Evolutionary conservation across 1,139 yeast genomes (phyloP).

Genomic region (Wickerhamiella infanticola): DNA sequence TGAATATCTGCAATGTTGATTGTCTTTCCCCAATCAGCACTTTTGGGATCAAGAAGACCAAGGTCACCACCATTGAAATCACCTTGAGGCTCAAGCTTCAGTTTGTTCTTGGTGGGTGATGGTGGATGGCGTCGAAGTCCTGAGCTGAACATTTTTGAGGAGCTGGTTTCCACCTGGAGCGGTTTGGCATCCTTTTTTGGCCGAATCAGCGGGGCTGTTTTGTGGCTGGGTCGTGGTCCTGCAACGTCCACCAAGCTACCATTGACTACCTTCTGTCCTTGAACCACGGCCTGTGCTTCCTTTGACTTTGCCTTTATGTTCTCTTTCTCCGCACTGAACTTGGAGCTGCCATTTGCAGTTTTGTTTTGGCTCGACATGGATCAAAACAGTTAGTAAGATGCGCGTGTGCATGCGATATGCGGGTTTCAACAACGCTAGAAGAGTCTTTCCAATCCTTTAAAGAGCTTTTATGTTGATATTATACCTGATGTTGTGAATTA

Average conservation of each 20-base stretch:
- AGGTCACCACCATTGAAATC: too few relatives aligned
- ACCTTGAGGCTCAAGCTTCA: background rate
- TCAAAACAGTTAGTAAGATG: too few relatives aligned
- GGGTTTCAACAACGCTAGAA: too few relatives aligned
- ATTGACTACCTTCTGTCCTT: background rate
- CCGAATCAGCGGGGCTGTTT: background rate
- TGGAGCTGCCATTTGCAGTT: too few relatives aligned
- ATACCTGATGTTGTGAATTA: too few relatives aligned
- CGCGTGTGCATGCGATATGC: too few relatives aligned
- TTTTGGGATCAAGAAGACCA: background rate
- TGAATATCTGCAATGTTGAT: background rate
- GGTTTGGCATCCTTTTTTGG: background rate
- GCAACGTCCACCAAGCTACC: background rate
- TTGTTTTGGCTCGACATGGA: too few relatives aligned
- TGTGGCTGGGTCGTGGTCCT: background rate
- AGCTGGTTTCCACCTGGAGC: background rate
- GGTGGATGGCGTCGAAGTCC: background rate
- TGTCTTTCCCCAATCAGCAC: background rate
- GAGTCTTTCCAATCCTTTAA: too few relatives aligned
- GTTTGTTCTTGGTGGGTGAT: background rate
- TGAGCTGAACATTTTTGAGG: background rate
- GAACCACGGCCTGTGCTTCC: background rate
- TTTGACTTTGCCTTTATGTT: too few relatives aligned
- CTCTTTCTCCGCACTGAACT: too few relatives aligned
- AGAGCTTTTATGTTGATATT: too few relatives aligned